Base-by-base conservation (phyloP, 2,329 filamentous ascomycete species). In the Ceratocystis huliohia region DNA sequence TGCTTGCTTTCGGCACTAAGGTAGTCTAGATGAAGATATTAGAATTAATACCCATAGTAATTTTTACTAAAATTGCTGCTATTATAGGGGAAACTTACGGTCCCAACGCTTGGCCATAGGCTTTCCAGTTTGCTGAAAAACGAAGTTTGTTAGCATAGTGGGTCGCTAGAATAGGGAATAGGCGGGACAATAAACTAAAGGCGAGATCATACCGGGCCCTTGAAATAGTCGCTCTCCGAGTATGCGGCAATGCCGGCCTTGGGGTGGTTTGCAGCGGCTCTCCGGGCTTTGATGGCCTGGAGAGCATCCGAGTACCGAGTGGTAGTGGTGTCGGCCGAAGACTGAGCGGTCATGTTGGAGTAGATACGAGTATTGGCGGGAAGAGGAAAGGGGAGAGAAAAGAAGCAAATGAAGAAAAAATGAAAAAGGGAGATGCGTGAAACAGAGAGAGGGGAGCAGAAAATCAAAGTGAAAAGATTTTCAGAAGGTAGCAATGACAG, bases 81-180 rank as follows among this genome's bases (percentile, higher is more conserved):
- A 41, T 15, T 5, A 41, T 41, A 41, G 13, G 30, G 13, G 5
- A 61, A 7, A 84, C 89, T 78, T 78, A 95, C 90, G 83, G 73
- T 96, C 89, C 88, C 89, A 96, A 74, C 85, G 79, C 75, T 87
- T 91, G 2, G 93, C 88, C 73, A 86, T 87, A 3, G 89, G 88
- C 73, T 93, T 92, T 22, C 81, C 76, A 6, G 71, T 70, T 66
- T 73, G 74, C 74, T 77, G 50, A 28, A n/a, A 25, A 30, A 7
- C 56, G 56, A 8, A 10, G 17, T 28, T 17, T n/a, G 56, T 59
- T 59, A 59, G 56, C n/a, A 59, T 30, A 28, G 3, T 59, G 17
- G 25, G 22, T 1, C 10, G 3, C n/a, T 13, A n/a, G n/a, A 30
- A 8, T 6, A 2, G 65, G 22, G n/a, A 30, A 8, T 6, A 2